A percentile compares a stretch with the other conserved stretches of the same genome.
These are phyloP conservation scores for Ceratopteris richardii DNA, from an alignment of 75 land plant genomes.

Conservation along the genomic window DNA sequence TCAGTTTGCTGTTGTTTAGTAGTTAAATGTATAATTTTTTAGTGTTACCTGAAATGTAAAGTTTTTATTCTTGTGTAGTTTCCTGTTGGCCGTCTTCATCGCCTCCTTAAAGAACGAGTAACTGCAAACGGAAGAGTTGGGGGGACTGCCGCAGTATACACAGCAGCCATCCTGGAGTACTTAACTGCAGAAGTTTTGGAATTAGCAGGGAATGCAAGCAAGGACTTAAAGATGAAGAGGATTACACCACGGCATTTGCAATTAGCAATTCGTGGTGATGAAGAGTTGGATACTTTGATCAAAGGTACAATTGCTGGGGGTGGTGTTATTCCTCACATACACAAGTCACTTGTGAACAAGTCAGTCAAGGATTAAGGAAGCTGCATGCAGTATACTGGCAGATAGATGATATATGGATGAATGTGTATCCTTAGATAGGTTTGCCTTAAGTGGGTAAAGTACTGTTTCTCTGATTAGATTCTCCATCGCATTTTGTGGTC, in stretches of 20 bases:
- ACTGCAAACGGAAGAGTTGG: slow-evolving; percentile 51
- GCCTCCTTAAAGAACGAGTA: slow-evolving; percentile 42
- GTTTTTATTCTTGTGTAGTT: slow-evolving; percentile 27
- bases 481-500: no score
- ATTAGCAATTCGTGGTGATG: slow-evolving; percentile 59
- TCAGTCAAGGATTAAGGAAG: slow-evolving; percentile 49
- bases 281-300: slow-evolving; percentile 50
- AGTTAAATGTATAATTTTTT: background rate
- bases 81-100: slow-evolving; percentile 59
- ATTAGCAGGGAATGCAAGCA: slow-evolving; percentile 65
- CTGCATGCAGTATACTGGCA: no score
- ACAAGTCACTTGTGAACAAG: slow-evolving; percentile 64
- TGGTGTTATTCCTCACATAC: slow-evolving; percentile 68
- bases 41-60: background rate
- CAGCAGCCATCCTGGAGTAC: slow-evolving; percentile 66
- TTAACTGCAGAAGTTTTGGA: slow-evolving; percentile 64
- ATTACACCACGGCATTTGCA: slow-evolving; percentile 63
- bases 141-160: slow-evolving; percentile 63
- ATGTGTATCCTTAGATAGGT: no score
- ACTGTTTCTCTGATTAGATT: no score
- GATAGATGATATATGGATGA: no score
- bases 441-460: no score
- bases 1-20: no score
- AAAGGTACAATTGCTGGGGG: slow-evolving; percentile 66
- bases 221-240: slow-evolving; percentile 55